phyloP scores from a whole-genome alignment of 331 rosid genomes.

The Cydonia oblonga region DNA sequence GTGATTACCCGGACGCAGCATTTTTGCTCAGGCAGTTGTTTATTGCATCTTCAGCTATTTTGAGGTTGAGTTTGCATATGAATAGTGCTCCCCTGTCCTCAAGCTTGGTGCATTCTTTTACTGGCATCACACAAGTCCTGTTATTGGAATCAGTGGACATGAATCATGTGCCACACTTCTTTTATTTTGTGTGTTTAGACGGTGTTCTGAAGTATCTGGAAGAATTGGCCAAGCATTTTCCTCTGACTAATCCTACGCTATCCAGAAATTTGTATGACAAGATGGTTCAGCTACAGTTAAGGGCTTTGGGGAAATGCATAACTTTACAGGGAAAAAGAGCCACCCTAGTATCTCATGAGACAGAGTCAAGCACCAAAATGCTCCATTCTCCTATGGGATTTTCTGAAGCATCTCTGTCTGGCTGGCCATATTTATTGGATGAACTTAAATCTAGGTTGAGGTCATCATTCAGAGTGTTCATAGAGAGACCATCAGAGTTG shows the following conservation, averaged over 20 bases:
- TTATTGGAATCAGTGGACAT: constrained; percentile 47
- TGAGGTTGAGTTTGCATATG: constrained; percentile 50
- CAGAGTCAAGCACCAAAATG: constrained; percentile 55
- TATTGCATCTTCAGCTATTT: constrained; percentile 56
- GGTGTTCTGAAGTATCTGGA: constrained; percentile 65
- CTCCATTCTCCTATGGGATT: constrained; percentile 29
- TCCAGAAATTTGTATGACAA: constrained; percentile 43
- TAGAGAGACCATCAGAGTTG: constrained; percentile 58
- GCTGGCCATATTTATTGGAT: constrained; percentile 40
- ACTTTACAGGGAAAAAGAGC: constrained; percentile 71
- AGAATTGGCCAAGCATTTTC: constrained; percentile 60
- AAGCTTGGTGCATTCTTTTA: constrained; percentile 32
- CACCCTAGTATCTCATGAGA: constrained; percentile 55
- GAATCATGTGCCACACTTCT: constrained; percentile 47
- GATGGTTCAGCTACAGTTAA: constrained; percentile 51
- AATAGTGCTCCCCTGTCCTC: constrained; percentile 33
- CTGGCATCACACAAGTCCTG: constrained; percentile 54
- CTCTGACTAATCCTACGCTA: constrained; percentile 46
- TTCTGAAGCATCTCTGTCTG: constrained; percentile 35
- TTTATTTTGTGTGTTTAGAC: constrained; percentile 64
- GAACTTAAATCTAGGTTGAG: constrained; percentile 61
- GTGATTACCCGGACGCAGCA: constrained; percentile 47
- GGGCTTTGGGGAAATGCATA: constrained; percentile 74
- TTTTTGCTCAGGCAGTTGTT: constrained; percentile 65
- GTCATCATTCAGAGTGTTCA: constrained; percentile 51